A percentile compares a stretch with the other conserved stretches of the same genome.
phyloP scores from a whole-genome alignment of 768 basidiomycete genomes.

The Panus rudis region DNA sequence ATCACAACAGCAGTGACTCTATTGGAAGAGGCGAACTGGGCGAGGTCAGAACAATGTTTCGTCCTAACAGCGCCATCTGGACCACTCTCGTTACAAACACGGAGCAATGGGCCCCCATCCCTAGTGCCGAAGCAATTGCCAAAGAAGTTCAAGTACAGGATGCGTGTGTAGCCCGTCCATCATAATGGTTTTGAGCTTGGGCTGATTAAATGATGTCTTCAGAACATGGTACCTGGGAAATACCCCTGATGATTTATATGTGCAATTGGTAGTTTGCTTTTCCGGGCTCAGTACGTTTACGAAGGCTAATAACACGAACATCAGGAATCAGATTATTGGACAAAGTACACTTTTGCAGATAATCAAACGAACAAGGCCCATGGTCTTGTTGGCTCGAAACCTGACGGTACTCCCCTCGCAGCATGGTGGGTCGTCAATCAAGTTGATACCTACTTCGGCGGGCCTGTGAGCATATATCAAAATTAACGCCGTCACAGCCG shows the following conservation, averaged over 20 bases:
- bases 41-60: constrained; percentile 25
- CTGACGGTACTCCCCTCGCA: constrained; percentile 12
- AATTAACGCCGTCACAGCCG: no score
- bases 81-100: constrained; percentile 21
- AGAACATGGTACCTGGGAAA: constrained; percentile 23
- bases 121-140: constrained; percentile 13
- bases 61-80: constrained; percentile 21
- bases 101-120: constrained; percentile 22
- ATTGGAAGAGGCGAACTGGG: constrained; percentile 16
- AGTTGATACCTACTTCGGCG: constrained; percentile 19
- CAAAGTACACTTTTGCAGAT: constrained; percentile 24
- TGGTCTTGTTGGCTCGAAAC: constrained; percentile 12
- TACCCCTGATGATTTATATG: constrained; percentile 19
- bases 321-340: constrained; percentile 24
- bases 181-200: not conserved
- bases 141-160: constrained; percentile 18
- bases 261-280: constrained; percentile 12
- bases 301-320: not conserved
- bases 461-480: constrained; percentile 12
- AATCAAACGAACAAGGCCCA: constrained; percentile 27
- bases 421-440: constrained; percentile 26
- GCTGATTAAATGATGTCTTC: not conserved
- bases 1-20: constrained; percentile 18
- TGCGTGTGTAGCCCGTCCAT: constrained; percentile 7
- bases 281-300: not conserved